Base-by-base conservation (phyloP, 2,329 filamentous ascomycete species). In the Colletotrichum echinochloae region DNA sequence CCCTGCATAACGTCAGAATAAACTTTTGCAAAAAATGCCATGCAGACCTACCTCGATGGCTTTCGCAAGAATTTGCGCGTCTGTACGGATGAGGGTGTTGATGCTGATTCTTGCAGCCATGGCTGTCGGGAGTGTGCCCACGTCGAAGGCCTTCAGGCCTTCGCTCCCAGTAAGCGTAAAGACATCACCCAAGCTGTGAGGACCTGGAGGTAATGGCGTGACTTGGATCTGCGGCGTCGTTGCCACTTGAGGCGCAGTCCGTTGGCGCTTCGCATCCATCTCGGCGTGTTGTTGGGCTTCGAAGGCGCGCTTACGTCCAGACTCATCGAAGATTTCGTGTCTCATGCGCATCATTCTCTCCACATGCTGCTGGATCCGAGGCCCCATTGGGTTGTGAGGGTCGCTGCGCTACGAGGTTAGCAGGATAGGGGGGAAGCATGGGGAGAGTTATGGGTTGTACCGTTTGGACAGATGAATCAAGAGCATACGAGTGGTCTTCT, bases 401-500 rank as follows among this genome's bases (percentile, higher is more conserved):
- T 96, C 94, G 76, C 95, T 94, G 70, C 0, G 28, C 48, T 60
- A 56, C 73, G 46, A 74, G 37, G 75, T 80, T 73, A 80, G 74
- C 60, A 66, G 57, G 23, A 30, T 30, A 49, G 57, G 57, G 8
- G 20, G 26, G 37, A 62, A 35, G 14, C 37, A 49, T 30, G 60
- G 46, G 30, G 41, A 52, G 44, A n/a, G 20, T 55, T 54, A 62
- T 48, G 57, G 33, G 46, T 72, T 85, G 74, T 85, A 93, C 91
- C 90, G 88, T 83, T 95, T 95, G 74, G 92, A 85, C 63, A 97
- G 84, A 80, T 98, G 95, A 63, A 95, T 88, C 48, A 98, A 86
- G 56, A 99, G 83, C 74, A 94, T 90, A 76, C 94, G 89, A 3
- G 93, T 93, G 30, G 96, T 99, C 78, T 97, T 94, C 80, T 98